A percentile compares a stretch with the other conserved stretches of the same genome.
phyloP scores from a whole-genome alignment of 805 yeast species.

The Pichia eremophila region DNA sequence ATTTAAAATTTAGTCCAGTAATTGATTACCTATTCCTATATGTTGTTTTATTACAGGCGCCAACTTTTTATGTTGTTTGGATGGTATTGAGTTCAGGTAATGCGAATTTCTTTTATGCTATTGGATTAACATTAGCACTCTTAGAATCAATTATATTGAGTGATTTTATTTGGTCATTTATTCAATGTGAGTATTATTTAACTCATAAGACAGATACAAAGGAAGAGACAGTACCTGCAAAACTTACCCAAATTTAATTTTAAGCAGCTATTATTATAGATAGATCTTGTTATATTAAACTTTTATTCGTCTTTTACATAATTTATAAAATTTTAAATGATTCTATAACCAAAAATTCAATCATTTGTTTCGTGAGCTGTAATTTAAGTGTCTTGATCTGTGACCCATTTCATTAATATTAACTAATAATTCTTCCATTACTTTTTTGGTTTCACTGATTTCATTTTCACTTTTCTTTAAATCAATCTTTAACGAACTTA shows the following conservation, averaged over 20 bases:
- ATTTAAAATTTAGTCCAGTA: constrained; percentile 23
- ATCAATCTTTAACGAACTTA: neutral
- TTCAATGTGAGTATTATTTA: constrained; percentile 52
- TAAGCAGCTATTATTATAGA: too few species aligned
- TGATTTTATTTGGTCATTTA: constrained; percentile 76
- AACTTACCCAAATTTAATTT: constrained; percentile 34
- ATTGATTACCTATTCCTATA: constrained; percentile 19
- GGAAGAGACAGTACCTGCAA: neutral
- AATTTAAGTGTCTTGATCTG: constrained; percentile 6
- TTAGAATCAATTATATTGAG: constrained; percentile 59
- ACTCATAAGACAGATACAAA: constrained; percentile 13
- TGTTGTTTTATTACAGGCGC: constrained; percentile 51
- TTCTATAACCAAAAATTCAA: neutral
- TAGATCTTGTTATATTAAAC: too few species aligned
- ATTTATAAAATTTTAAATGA: too few species aligned
- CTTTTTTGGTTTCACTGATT: neutral
- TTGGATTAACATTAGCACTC: constrained; percentile 69
- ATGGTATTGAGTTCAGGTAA: constrained; percentile 90
- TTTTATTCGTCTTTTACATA: too few species aligned
- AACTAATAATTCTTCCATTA: constrained; percentile 19
- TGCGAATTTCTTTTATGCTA: constrained; percentile 92
- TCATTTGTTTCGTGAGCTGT: neutral
- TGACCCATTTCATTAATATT: constrained; percentile 21
- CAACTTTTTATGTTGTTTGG: constrained; percentile 92
- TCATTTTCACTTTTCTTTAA: neutral